Percentiles rank a stretch among this genome's conserved stretches.
Evolutionary conservation across 768 basidiomycete species (phyloP).

Genomic region (Mycena olivaceomarginata): DNA sequence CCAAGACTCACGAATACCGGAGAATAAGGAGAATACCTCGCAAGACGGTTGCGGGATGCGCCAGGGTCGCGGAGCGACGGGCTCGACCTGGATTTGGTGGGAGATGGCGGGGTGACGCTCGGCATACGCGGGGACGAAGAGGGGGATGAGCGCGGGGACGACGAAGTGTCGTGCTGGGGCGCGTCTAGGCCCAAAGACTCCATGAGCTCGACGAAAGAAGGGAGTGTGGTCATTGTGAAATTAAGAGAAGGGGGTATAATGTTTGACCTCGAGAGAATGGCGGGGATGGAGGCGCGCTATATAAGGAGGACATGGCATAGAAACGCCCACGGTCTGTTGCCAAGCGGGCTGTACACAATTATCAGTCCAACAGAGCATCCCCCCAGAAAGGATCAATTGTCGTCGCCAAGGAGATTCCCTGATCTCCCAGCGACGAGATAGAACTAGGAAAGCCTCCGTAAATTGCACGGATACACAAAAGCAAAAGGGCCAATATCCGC

Average conservation of each 20-base stretch:
- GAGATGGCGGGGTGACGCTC: conserved; percentile 57
- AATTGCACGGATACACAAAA: conserved; percentile 32
- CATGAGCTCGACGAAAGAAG: conserved; percentile 94
- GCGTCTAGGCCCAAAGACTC: conserved; percentile 84
- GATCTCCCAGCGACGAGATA: conserved; percentile 53
- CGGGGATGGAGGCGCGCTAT: conserved; percentile 49
- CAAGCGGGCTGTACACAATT: conserved; percentile 62
- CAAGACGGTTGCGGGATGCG: conserved; percentile 57
- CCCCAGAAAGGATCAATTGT: conserved; percentile 64
- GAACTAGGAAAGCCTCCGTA: conserved; percentile 28
- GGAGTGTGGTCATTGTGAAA: conserved; percentile 80
- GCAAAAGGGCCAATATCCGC: neutral
- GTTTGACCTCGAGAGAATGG: conserved; percentile 45
- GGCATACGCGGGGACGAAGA: conserved; percentile 60
- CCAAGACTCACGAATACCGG: conserved; percentile 58
- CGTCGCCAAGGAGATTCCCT: conserved; percentile 80
- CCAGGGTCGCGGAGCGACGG: conserved; percentile 64
- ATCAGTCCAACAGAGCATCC: conserved; percentile 60
- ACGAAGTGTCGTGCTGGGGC: conserved; percentile 62
- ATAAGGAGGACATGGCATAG: conserved; percentile 65
- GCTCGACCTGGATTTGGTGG: conserved; percentile 65
- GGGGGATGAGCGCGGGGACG: conserved; percentile 67
- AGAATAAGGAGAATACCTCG: conserved; percentile 73
- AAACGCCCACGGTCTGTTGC: conserved; percentile 77
- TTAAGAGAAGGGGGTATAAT: conserved; percentile 56